A percentile compares a stretch with the other conserved stretches of the same genome.
Conservation (phyloP, 2,329 filamentous ascomycete genomes). For the Zalaria sp. region DNA sequence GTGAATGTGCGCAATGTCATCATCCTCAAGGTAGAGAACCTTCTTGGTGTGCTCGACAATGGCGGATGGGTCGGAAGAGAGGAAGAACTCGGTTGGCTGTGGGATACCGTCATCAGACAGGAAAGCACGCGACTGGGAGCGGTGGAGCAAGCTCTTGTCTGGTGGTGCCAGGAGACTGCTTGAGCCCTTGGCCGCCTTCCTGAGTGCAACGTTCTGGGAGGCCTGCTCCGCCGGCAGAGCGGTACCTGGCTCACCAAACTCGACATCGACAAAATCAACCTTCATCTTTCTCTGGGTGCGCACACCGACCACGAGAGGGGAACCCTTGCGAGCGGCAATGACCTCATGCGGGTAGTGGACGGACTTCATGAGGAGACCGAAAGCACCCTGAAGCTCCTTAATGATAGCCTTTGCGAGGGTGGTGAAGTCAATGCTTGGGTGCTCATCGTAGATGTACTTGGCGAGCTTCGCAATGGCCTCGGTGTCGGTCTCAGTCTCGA, state of each 20-base stretch:
- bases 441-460: slow-evolving; percentile 94
- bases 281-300: slow-evolving; percentile 98
- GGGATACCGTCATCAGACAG: slow-evolving; percentile 96
- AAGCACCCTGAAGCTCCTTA: slow-evolving; percentile 94
- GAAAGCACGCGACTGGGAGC: slow-evolving; percentile 96
- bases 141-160: slow-evolving; percentile 96
- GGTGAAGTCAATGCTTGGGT: slow-evolving; percentile 90
- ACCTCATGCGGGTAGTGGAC: slow-evolving; percentile 98
- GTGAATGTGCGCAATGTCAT: slow-evolving; percentile 98
- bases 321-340: slow-evolving; percentile 95
- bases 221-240: slow-evolving; percentile 84
- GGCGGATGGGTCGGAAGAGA: slow-evolving; percentile 94
- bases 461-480: slow-evolving; percentile 98
- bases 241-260: slow-evolving; percentile 77
- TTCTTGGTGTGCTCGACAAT: slow-evolving; percentile 99
- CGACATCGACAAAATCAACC: slow-evolving; percentile 98
- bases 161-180: slow-evolving; percentile 62
- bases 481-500: slow-evolving; percentile 98
- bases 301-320: slow-evolving; percentile 91
- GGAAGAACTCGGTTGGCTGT: slow-evolving; percentile 97
- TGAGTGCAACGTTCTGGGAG: slow-evolving; percentile 90
- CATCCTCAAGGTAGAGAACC: slow-evolving; percentile 98
- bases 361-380: slow-evolving; percentile 94
- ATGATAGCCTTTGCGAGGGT: slow-evolving; percentile 95
- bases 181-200: slow-evolving; percentile 43